A percentile compares a stretch with the other conserved stretches of the same genome.
These are phyloP conservation scores for Chimonanthus salicifolius DNA, from an alignment of 164 flowering plant genomes.

Conservation along the genomic window DNA sequence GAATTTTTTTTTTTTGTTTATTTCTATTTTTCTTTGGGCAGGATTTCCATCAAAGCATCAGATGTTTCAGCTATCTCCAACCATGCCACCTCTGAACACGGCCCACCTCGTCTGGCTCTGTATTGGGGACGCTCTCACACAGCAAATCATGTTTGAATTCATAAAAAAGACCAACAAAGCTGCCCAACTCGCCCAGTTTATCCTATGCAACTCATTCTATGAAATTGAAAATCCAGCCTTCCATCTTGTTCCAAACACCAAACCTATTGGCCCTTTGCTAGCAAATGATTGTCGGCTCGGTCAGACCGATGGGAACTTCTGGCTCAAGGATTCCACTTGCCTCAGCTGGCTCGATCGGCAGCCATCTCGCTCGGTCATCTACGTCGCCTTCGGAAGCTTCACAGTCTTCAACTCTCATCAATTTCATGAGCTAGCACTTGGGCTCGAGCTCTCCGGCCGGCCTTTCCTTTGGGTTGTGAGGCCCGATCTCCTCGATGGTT, in stretches of 20 bases:
- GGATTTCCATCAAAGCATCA: slow-evolving; percentile 13
- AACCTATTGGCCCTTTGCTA: slow-evolving; percentile 2
- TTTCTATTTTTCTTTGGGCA: slow-evolving; percentile 5
- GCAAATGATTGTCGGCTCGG: background rate
- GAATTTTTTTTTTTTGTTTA: too few relatives aligned
- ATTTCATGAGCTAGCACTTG: background rate
- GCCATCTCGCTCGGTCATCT: background rate
- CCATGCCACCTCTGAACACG: slow-evolving; percentile 10
- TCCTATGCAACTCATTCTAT: slow-evolving; percentile 33
- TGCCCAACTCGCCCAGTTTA: slow-evolving; percentile 12
- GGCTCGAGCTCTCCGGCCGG: background rate
- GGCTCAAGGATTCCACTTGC: slow-evolving; percentile 7
- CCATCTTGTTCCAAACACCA: background rate
- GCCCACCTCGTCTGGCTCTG: slow-evolving; percentile 18
- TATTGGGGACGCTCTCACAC: background rate
- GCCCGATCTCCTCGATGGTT: slow-evolving; percentile 1
- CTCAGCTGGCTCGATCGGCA: slow-evolving; percentile 4
- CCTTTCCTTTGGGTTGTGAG: slow-evolving; percentile 1
- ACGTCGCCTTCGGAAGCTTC: background rate
- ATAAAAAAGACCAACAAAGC: slow-evolving; percentile 5
- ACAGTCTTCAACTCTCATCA: background rate
- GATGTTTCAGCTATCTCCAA: slow-evolving; percentile 15
- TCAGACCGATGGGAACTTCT: background rate
- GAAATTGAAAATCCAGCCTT: slow-evolving; percentile 24
- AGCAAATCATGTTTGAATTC: slow-evolving; percentile 8